Evolutionary conservation across 495 filamentous ascomycete species (phyloP), one percentile per base, ranked within the genome.

Genomic region (Cryomyces minteri): DNA sequence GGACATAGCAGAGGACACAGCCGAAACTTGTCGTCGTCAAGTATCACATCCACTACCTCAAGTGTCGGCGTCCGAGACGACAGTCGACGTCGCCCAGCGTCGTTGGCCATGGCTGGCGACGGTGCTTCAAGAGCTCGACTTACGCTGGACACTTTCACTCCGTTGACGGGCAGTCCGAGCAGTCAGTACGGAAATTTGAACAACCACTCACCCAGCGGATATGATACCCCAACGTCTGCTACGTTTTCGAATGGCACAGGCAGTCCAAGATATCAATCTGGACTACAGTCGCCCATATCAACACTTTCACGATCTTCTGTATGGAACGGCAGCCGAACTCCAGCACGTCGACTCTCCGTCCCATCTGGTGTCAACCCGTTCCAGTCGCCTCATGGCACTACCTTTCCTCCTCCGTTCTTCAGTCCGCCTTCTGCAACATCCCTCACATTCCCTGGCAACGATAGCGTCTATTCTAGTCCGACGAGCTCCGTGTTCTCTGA

Each of bases 1-100:
- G 70, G 76, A 9, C 77, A 76, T 44, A 73, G 67, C 43, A 70
- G 86, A 37, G 84, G 85, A 2, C 87, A 94, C 57, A 80, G 77
- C 50, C 65, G 80, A 36, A 94, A 93, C 54, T 63, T 92, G 6
- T 94, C 87, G 4, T 73, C 82, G 8, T 93, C 87, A 0, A 94
- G 84, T 56, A 79, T 93, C 47, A 67, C 79, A 28, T 87, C 84
- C 1, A 79, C 82, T 4, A 63, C 73, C 14, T 88, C 87, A 5
- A 79, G 68, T 43, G 82, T 79, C 46, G 79, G 76, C 51, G 62
- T 62, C 39, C 55, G 60, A 41, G 67, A 67, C 30, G 79, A 86
- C 51, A 59, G 70, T 47, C 73, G 82, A 32, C 76, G 80, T 47
- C 73, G 84, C 39, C 87, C 85, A 31, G 77, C 84, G 32, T 83